Base-by-base conservation (phyloP, 1,284 basidiomycete genomes). In the Stygiomarasmius scandens region DNA sequence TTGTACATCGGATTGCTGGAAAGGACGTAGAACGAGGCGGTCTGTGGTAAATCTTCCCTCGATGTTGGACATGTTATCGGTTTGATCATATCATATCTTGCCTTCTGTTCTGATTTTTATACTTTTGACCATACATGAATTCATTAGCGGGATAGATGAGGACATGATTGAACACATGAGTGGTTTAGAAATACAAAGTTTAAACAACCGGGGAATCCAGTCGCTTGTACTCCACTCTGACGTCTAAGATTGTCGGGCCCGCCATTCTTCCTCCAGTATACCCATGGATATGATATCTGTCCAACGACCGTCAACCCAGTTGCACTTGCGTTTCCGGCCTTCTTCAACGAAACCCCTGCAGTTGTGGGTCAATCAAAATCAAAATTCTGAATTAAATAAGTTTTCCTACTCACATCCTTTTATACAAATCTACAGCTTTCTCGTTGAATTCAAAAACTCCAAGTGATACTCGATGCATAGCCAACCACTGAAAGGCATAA, bases 401-500 rank as follows among this genome's bases (percentile, higher is more conserved):
- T 3, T 9, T 34, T 29, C 24, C 38, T 19, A 69, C 73, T 64
- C 59, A 75, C 73, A 68, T 49, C 52, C 67, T 74, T 55, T 68
- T 61, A 46, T 76, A 75, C 3, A 75, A 59, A 27, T 62, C 61
- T 6, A 72, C 52, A 5, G 75, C 75, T 10, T 62, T 59, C 24
- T 32, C 52, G 36, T 75, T 76, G n/a, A 54, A 57, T 16, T 64
- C 68, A 19, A 67, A 63, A 52, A 73, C 72, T 0, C 53, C 56
- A 49, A 77, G 61, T 44, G 67, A 67, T 49, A 76, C 38, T 32
- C 74, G 63, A 46, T 75, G 74, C 55, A 75, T 22, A n/a, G 60
- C 63, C 38, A 77, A 59, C 65, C 65, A 64, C 29, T 64, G 46
- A 23, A 77, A 77, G 48, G 67, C 62, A 55, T 74, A 63, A 4